Percentiles rank a stretch among this genome's conserved stretches.
Conservation (phyloP, 495 filamentous ascomycete species). For the Hyaloscypha variabilis region DNA sequence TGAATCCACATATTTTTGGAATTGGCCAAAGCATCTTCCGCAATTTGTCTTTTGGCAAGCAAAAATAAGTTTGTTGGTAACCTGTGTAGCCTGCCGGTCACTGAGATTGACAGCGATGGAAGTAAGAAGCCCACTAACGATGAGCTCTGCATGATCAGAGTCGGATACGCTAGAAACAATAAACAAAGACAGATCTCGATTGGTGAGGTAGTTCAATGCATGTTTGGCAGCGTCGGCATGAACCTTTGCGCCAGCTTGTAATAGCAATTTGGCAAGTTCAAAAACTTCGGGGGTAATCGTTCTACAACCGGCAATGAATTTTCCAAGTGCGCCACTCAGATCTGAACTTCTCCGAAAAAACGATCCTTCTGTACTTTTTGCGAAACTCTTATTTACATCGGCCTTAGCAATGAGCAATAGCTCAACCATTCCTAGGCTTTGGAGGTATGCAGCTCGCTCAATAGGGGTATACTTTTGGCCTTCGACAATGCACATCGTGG, state of each 20-base stretch:
- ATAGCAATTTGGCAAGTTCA: not conserved
- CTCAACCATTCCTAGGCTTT: not conserved
- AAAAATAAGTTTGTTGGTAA: not conserved
- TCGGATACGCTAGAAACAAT: not conserved
- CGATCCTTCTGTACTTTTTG: not conserved
- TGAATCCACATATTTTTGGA: not conserved
- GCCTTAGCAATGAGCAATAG: constrained; percentile 1
- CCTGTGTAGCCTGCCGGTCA: not conserved
- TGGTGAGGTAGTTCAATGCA: not conserved
- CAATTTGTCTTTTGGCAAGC: not conserved
- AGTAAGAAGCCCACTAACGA: not conserved
- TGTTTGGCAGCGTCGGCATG: not conserved
- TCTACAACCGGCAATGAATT: not conserved
- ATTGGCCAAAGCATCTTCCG: not conserved
- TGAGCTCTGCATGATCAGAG: not conserved
- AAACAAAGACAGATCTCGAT: not conserved
- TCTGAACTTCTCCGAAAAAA: too few species aligned
- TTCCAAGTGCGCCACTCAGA: not conserved
- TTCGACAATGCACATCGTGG: not conserved
- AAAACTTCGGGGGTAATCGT: not conserved
- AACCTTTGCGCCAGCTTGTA: not conserved
- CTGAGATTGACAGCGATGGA: too few species aligned
- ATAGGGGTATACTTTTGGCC: not conserved
- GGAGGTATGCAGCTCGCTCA: constrained; percentile 1
- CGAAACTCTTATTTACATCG: constrained; percentile 10